A percentile compares a stretch with the other conserved stretches of the same genome.
These are phyloP conservation scores for Paecilomyces fulvus DNA, from an alignment of 2,329 filamentous ascomycete species.

Conservation along the genomic window DNA sequence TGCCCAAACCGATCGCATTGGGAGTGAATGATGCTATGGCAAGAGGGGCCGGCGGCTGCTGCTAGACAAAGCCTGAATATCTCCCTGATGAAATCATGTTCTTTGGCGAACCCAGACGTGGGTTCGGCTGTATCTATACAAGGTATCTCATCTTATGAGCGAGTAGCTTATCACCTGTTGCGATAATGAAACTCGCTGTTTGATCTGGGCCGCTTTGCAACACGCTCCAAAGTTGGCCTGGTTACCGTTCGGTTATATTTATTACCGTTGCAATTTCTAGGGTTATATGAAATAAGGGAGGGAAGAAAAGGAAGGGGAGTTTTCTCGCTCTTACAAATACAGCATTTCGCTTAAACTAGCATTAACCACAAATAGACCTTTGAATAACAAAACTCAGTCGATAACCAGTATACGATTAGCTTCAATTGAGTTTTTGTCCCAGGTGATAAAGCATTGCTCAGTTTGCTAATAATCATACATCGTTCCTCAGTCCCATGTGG, in stretches of 20 bases:
- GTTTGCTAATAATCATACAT: not conserved
- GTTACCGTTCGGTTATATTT: not conserved
- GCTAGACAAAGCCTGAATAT: slow-evolving; percentile 15
- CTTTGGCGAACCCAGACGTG: not conserved
- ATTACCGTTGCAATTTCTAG: not conserved
- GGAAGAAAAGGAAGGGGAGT: not conserved
- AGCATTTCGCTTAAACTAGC: not conserved
- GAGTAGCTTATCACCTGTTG: not conserved
- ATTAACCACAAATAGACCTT: not conserved
- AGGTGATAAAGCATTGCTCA: not conserved
- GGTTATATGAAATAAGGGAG: not conserved
- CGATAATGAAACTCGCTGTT: not conserved
- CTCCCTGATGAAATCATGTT: not conserved
- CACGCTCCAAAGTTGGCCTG: not conserved
- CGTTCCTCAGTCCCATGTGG: not conserved
- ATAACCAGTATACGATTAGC: not conserved
- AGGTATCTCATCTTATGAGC: not conserved
- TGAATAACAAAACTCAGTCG: not conserved
- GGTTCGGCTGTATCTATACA: not conserved
- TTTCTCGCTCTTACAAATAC: not conserved
- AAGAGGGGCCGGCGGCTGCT: slow-evolving; percentile 29
- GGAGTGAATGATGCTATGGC: slow-evolving; percentile 41
- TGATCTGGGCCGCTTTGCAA: not conserved
- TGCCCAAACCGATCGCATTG: slow-evolving; percentile 35
- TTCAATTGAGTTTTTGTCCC: not conserved